A percentile compares a stretch with the other conserved stretches of the same genome.
phyloP scores from a whole-genome alignment of 257 asterid species.

The Ballota nigra region DNA sequence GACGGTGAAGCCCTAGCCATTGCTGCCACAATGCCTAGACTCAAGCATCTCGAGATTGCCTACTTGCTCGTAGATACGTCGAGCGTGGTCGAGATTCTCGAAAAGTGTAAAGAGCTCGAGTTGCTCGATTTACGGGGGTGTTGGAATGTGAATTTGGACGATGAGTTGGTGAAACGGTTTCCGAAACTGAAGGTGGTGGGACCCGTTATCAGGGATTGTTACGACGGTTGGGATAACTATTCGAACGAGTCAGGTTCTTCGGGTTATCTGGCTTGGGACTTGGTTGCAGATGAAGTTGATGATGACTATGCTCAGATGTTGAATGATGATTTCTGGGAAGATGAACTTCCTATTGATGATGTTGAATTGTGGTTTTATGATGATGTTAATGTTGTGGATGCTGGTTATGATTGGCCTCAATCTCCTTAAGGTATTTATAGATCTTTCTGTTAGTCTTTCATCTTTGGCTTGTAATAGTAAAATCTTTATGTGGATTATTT shows the following conservation, averaged over 20 bases:
- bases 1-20: conserved; percentile 83
- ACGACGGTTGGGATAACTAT: conserved; percentile 61
- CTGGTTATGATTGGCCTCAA: conserved; percentile 71
- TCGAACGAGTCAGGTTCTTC: conserved; percentile 62
- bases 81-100: conserved; percentile 53
- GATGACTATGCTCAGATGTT: conserved; percentile 39
- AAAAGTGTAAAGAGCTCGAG: conserved; percentile 62
- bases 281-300: conserved; percentile 44
- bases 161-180: conserved; percentile 42
- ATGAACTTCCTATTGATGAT: conserved; percentile 46
- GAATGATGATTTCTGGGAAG: conserved; percentile 49
- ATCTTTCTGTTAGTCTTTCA: too few species aligned
- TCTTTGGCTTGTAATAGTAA: not conserved
- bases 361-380: conserved; percentile 73
- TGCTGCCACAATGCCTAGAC: conserved; percentile 70
- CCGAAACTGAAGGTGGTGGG: conserved; percentile 55
- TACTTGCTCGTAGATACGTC: conserved; percentile 58
- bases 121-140: conserved; percentile 76
- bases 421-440: conserved; percentile 77
- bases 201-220: conserved; percentile 50
- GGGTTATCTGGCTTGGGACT: conserved; percentile 63
- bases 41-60: conserved; percentile 78
- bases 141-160: conserved; percentile 67
- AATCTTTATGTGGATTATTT: not conserved
- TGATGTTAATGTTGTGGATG: conserved; percentile 49